A percentile compares a stretch with the other conserved stretches of the same genome.
Conservation (phyloP, 176 grass and related monocot genomes). For the Phyllostachys edulis region DNA sequence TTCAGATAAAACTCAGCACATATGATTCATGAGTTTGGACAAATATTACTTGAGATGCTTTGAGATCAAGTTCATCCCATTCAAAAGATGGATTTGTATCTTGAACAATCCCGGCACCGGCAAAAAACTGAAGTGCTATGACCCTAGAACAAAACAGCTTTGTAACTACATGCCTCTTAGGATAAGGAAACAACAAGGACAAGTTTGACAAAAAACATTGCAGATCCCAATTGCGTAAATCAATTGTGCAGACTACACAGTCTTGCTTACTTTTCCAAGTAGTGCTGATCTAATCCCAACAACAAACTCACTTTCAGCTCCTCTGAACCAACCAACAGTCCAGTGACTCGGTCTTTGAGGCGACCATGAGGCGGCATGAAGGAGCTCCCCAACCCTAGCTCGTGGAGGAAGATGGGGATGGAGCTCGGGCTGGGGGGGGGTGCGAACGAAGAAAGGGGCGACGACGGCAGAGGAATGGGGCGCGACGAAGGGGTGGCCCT, state of each 20-base stretch:
- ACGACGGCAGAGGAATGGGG: too few relatives aligned
- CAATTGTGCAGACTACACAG: not conserved
- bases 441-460: too few relatives aligned
- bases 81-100: slow-evolving; percentile 89
- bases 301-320: slow-evolving; percentile 89
- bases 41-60: slow-evolving; percentile 68
- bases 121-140: slow-evolving; percentile 73
- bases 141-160: slow-evolving; percentile 46
- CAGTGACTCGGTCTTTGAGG: too few relatives aligned
- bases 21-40: not conserved
- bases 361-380: too few relatives aligned
- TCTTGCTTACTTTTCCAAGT: slow-evolving; percentile 71
- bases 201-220: slow-evolving; percentile 6
- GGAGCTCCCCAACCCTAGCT: too few relatives aligned
- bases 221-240: not conserved
- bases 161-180: slow-evolving; percentile 1
- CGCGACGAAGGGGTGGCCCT: too few relatives aligned
- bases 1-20: not conserved
- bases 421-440: too few relatives aligned
- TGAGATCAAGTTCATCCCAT: slow-evolving; percentile 86
- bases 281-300: slow-evolving; percentile 95
- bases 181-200: not conserved
- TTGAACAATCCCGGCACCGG: slow-evolving; percentile 86
- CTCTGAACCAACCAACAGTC: slow-evolving; percentile 95
- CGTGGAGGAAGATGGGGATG: too few relatives aligned